Base-by-base conservation (phyloP, 805 yeast genomes). In the Yamadazyma sp. region DNA sequence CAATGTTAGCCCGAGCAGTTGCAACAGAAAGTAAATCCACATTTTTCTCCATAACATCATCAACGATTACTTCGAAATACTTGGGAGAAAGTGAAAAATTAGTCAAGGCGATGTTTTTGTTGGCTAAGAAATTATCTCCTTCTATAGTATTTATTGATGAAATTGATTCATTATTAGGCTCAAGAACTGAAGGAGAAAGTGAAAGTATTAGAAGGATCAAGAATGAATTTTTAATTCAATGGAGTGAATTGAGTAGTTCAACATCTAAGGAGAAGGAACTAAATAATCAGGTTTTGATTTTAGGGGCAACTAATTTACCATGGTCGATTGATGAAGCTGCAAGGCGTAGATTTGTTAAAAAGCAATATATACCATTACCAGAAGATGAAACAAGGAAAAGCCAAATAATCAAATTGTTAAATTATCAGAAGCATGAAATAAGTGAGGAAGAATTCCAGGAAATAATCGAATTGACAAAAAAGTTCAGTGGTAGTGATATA, bases 271-370 rank as follows among this genome's bases (percentile, higher is more conserved):
- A 44, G 24, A 78, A 77, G 32, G 62, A 58, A 15, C 18, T 41
- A n/a, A 39, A 44, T 27, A 54, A 62, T 33, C 69, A 97, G 35
- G 98, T 91, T 3, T 66, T 93, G 24, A 94, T 91, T 3, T 63
- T 93, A 26, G 98, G 96, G 0, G 97, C 98, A 1, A 91, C 98
- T 0, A 93, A 91, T 56, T 57, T 91, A 42, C 98, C 98, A 0
- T 91, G 98, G 98, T 83, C 87, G 2, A 88, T 86, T 42, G 98
- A 91, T 58, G 98, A 93, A 52, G 97, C 97, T 2, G 97, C 98
- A 1, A 70, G 97, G 50, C 75, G 98, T 56, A 71, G 98, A 43
- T 91, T 91, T 60, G 95, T 86, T 5, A 76, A 94, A 50, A 69
- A 97, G 33, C 94, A 86, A 52, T 89, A 93, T 59, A 89, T 93